Base-by-base conservation (phyloP, 768 basidiomycete genomes). In the Leccinum arenicola region DNA sequence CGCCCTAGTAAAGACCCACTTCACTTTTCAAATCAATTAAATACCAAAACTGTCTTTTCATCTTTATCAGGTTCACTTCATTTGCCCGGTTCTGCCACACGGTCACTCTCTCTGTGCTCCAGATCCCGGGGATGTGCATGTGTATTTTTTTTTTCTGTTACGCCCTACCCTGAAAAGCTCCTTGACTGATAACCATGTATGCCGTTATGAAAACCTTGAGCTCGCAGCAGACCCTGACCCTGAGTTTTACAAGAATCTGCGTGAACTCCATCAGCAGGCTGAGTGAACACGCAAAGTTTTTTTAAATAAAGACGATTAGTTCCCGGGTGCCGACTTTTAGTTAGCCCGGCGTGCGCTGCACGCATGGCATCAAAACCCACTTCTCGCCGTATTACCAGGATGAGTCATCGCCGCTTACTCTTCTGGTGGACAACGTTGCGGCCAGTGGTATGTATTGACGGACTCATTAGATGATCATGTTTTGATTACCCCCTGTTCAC, bases 171-270 rank as follows among this genome's bases (percentile, higher is more conserved):
- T 43, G 61, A 11, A 35, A 14, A 29, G 38, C 35, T 33, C 50
- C 54, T 40, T 50, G 35, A 21, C 36, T 15, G 47, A 48, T 27
- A 25, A 45, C 17, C 38, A 14, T 54, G 7, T 25, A 23, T 21
- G 21, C 64, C 48, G 49, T 45, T 51, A 57, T 64, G 60, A 57
- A 65, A 52, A 19, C 59, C 53, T 45, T 54, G 50, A 54, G 38
- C 63, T 62, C 59, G 27, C 63, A 62, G 59, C 17, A 48, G 15
- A 66, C 64, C 63, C 64, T 57, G 64, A 62, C 63, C 63, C 64
- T 65, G 62, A 65, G 50, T 52, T 49, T 55, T 53, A 54, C 47
- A 51, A 58, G 23, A 21, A 8, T 27, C 29, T n/a, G 48, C 10
- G 23, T 49, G 47, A 47, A 23, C 45, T 15, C 55, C 31, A 40